Conservation (phyloP, 305 asterid genomes). For the Lippia alba region DNA sequence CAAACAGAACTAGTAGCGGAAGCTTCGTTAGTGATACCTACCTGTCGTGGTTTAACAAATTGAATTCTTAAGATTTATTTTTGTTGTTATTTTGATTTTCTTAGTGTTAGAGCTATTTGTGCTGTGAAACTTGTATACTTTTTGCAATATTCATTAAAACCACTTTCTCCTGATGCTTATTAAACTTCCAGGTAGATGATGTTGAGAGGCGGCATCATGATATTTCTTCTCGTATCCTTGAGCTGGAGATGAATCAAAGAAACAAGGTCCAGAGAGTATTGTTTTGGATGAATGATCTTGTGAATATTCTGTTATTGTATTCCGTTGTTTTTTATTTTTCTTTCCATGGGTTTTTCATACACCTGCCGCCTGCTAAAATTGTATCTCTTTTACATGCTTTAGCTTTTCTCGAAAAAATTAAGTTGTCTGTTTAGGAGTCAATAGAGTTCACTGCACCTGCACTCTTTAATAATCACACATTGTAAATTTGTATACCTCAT, state of each 20-base stretch:
- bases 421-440: constrained; percentile 24
- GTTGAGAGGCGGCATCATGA: constrained; percentile 50
- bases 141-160: constrained; percentile 11
- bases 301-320: not conserved
- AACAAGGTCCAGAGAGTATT: constrained; percentile 58
- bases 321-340: constrained; percentile 3
- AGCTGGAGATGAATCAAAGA: constrained; percentile 62
- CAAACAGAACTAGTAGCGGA: constrained; percentile 16
- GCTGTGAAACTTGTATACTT: constrained; percentile 9
- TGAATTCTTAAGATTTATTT: constrained; percentile 20
- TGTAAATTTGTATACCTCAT: constrained; percentile 21
- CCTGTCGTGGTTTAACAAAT: constrained; percentile 18
- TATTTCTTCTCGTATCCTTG: constrained; percentile 56
- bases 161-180: not conserved
- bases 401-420: not conserved
- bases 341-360: constrained; percentile 4
- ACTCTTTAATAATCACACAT: constrained; percentile 2
- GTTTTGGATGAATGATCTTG: constrained; percentile 10
- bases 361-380: not conserved
- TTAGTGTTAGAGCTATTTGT: constrained; percentile 19
- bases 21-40: not conserved
- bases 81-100: constrained; percentile 15
- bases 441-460: constrained; percentile 3
- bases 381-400: constrained; percentile 6
- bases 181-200: constrained; percentile 61